phyloP scores from a whole-genome alignment of 192 early-diverging fungal genomes.

The Backusella macrospora region DNA sequence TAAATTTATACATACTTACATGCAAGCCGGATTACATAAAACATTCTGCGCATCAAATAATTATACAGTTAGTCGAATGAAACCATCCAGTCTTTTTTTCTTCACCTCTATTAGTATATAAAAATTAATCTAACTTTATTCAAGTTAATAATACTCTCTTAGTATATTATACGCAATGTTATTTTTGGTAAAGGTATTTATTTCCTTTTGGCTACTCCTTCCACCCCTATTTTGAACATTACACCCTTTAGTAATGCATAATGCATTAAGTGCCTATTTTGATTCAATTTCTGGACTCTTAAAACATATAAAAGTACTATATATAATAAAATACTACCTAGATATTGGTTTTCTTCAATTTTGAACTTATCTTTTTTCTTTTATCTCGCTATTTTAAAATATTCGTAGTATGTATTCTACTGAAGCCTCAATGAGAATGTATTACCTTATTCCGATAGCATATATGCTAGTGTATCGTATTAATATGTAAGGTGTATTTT shows the following conservation, averaged over 20 bases:
- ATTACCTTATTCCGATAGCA: not conserved
- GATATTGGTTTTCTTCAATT: not conserved
- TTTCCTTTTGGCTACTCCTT: conserved; percentile 8
- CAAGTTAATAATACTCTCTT: not conserved
- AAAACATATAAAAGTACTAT: conserved; percentile 10
- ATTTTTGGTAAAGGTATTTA: conserved; percentile 9
- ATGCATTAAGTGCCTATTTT: conserved; percentile 1
- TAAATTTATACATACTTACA: not conserved
- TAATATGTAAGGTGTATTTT: not conserved
- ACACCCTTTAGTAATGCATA: not conserved
- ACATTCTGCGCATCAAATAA: not conserved
- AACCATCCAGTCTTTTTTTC: not conserved
- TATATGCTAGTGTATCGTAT: no score
- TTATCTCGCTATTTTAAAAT: not conserved
- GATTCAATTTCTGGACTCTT: not conserved
- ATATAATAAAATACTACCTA: not conserved
- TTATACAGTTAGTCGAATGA: not conserved
- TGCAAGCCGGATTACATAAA: not conserved
- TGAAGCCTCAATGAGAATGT: not conserved
- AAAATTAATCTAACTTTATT: not conserved
- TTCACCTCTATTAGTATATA: not conserved
- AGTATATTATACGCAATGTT: not conserved
- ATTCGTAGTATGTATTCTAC: not conserved
- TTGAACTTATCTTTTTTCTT: not conserved
- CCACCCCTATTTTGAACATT: conserved; percentile 3